phyloP scores from a whole-genome alignment of 805 yeast species.

The Myxozyma sirexii region DNA sequence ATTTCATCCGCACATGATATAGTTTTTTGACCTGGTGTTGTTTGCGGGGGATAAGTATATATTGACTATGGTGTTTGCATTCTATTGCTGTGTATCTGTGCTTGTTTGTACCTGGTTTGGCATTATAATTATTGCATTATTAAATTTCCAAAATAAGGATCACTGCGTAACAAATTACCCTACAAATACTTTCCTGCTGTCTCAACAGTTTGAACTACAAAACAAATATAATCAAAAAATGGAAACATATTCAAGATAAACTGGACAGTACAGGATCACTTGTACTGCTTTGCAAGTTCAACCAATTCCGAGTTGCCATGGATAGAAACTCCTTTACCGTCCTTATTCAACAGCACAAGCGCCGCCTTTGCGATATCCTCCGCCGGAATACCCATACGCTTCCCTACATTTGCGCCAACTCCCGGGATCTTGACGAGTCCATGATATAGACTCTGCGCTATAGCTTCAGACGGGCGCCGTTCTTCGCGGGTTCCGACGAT shows the following conservation, averaged over 20 bases:
- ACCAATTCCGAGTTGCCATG: slow-evolving; percentile 32
- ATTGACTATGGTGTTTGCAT: not conserved
- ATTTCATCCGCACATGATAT: slow-evolving; percentile 22
- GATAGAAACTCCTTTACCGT: slow-evolving; percentile 37
- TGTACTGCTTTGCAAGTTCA: slow-evolving; percentile 21
- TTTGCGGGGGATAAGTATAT: not conserved
- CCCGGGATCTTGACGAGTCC: slow-evolving; percentile 22
- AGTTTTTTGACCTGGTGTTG: not conserved
- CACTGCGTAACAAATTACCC: too few species aligned
- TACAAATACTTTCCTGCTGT: too few species aligned
- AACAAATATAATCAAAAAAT: not conserved
- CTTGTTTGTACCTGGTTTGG: not conserved
- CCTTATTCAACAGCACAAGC: slow-evolving; percentile 46
- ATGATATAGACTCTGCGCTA: slow-evolving; percentile 6
- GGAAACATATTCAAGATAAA: not conserved
- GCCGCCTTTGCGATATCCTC: slow-evolving; percentile 68
- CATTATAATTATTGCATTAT: too few species aligned
- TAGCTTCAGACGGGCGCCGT: slow-evolving; percentile 35
- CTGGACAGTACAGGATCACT: not conserved
- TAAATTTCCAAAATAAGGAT: too few species aligned
- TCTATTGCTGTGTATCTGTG: not conserved
- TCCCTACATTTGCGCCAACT: not conserved
- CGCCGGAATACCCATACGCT: slow-evolving; percentile 54
- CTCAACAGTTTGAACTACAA: too few species aligned
- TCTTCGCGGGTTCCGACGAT: slow-evolving; percentile 43